Evolutionary conservation across 1,139 yeast genomes (phyloP).

Genomic region (Wickerhamomyces sp.): DNA sequence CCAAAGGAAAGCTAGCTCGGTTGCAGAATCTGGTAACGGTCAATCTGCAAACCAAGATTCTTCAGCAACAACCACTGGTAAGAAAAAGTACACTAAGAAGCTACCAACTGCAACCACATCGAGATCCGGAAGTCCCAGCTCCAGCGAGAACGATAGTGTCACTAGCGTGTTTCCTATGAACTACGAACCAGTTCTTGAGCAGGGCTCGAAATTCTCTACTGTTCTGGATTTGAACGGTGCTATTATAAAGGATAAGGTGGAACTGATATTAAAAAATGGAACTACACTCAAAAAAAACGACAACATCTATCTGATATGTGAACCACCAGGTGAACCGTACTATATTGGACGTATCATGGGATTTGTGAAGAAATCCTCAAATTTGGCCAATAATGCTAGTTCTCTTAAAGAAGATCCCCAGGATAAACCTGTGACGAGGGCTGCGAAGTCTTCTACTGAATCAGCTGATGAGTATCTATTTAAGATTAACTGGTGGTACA

Average conservation of each 20-base stretch:
- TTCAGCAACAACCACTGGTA: background rate
- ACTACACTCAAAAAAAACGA: conserved; percentile 41
- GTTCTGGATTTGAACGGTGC: conserved; percentile 38
- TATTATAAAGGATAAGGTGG: conserved; percentile 25
- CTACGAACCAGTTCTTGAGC: conserved; percentile 16
- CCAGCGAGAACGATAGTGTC: conserved; percentile 4
- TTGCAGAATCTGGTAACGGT: background rate
- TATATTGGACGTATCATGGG: conserved; percentile 85
- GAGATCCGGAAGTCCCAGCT: conserved; percentile 9
- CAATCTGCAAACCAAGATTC: background rate
- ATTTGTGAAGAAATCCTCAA: conserved; percentile 41
- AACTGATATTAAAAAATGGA: conserved; percentile 27
- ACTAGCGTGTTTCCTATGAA: conserved; percentile 16
- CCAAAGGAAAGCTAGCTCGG: background rate
- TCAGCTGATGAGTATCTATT: conserved; percentile 52
- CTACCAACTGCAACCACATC: background rate
- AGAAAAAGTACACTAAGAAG: conserved; percentile 1
- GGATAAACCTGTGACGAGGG: conserved; percentile 4
- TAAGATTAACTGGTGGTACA: conserved; percentile 86
- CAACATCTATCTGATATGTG: conserved; percentile 79
- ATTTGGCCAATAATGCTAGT: conserved; percentile 16
- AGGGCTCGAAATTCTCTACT: conserved; percentile 25
- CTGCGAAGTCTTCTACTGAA: conserved; percentile 16
- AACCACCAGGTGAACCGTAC: conserved; percentile 95
- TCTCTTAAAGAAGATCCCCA: background rate